Base-by-base conservation (phyloP, 2,329 filamentous ascomycete species). In the Aspergillus sp. region DNA sequence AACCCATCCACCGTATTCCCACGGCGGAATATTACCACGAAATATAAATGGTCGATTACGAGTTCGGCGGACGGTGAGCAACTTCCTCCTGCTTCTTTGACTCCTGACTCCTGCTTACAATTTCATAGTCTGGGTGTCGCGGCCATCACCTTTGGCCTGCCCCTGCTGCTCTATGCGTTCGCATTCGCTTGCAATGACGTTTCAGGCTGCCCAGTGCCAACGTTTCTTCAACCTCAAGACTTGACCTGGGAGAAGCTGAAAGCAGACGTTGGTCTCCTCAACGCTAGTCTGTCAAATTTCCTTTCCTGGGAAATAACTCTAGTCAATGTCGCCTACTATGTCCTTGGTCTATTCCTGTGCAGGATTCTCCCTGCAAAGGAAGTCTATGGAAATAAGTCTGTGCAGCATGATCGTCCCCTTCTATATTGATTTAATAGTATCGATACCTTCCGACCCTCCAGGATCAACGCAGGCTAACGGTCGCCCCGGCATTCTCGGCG, bases 181-280 rank as follows among this genome's bases (percentile, higher is more conserved):
- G 81, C 86, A 42, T 95, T 96, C 67, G 78, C 86, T 63, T 96
- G 92, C 80, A 97, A 96, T 74, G 91, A 96, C 68, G 78, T 93
- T 55, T 87, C 89, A 9, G 92, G 93, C 53, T 97, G 92, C 67
- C 92, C 92, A 40, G 85, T 88, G 2, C 90, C 91, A 5, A 89
- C 88, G 5, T 79, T 91, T 6, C 80, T 95, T 23, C 79, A 81
- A 58, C 90, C 87, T 31, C 83, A 80, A 54, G 87, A 81, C 5
- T 74, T 95, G 50, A 85, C 83, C 41, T 75, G 89, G 49, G 81
- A 85, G 14, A 81, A 82, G 59, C 74, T 96, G 58, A 92, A 91
- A 76, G 70, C 78, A 50, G 89, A 96, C 64, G 82, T 88, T 31
- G 89, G 88, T 63, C 95, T 91, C 88, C 86, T 86, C 1, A 72